Evolutionary conservation across 2,329 filamentous ascomycete species (phyloP).

Genomic region (Neospermospora avenae): DNA sequence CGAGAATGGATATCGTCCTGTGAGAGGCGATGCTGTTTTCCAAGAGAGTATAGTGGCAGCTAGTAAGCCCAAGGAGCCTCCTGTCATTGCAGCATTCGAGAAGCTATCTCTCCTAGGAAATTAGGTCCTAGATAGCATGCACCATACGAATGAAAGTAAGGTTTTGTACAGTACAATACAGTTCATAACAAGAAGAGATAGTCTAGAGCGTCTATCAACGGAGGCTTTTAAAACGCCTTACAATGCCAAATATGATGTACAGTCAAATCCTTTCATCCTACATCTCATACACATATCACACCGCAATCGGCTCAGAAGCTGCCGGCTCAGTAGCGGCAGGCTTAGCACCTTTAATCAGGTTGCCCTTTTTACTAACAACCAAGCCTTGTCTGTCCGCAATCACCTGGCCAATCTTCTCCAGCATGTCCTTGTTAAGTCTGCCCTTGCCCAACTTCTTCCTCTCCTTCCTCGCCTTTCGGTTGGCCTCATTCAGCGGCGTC

Average conservation of each 20-base stretch:
- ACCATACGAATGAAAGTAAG: neutral
- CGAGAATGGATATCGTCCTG: slow-evolving; percentile 32
- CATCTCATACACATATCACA: slow-evolving; percentile 32
- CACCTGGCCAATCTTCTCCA: slow-evolving; percentile 34
- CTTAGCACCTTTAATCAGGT: too few species aligned
- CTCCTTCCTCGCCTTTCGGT: slow-evolving; percentile 29
- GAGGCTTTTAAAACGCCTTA: slow-evolving; percentile 24
- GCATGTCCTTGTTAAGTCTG: slow-evolving; percentile 31
- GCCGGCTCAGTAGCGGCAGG: neutral
- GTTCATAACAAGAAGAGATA: slow-evolving; percentile 19
- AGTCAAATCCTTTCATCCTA: slow-evolving; percentile 20
- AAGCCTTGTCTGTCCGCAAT: slow-evolving; percentile 31
- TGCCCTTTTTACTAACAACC: slow-evolving; percentile 16
- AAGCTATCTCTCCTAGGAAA: slow-evolving; percentile 40
- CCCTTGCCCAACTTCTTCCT: slow-evolving; percentile 33
- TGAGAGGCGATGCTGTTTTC: slow-evolving; percentile 35
- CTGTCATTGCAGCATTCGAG: slow-evolving; percentile 40
- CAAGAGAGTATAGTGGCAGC: slow-evolving; percentile 34
- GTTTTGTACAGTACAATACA: slow-evolving; percentile 6
- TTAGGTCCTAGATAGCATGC: slow-evolving; percentile 11
- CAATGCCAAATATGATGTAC: slow-evolving; percentile 25
- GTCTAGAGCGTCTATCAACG: slow-evolving; percentile 15
- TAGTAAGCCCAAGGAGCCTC: slow-evolving; percentile 31
- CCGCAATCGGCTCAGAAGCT: slow-evolving; percentile 7
- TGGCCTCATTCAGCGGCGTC: slow-evolving; percentile 34